phyloP scores from a whole-genome alignment of 441 rosid genomes.

The Adansonia gregorii region DNA sequence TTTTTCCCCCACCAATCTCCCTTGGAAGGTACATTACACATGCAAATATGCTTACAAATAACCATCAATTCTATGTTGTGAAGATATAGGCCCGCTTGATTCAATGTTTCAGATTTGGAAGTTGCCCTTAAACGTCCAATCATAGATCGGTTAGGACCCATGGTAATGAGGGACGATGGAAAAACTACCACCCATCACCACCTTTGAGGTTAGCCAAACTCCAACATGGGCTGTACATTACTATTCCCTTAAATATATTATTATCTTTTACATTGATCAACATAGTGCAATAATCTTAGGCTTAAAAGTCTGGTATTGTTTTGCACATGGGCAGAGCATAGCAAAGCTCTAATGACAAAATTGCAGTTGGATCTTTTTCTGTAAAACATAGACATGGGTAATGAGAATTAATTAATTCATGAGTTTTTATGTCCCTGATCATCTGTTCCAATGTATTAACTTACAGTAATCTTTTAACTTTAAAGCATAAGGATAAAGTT shows the following conservation, averaged over 20 bases:
- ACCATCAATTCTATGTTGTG: too few species aligned
- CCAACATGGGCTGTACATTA: too few species aligned
- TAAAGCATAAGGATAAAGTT: neutral
- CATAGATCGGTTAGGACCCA: slow-evolving; percentile 33
- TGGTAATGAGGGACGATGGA: slow-evolving; percentile 14
- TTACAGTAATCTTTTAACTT: too few species aligned
- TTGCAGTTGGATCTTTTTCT: neutral
- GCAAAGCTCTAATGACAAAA: slow-evolving; percentile 19
- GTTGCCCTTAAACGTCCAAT: slow-evolving; percentile 30
- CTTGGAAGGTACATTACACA: neutral
- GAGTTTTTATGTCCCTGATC: neutral
- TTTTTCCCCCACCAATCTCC: neutral
- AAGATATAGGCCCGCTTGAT: slow-evolving; percentile 21
- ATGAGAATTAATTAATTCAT: neutral
- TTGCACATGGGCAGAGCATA: too few species aligned
- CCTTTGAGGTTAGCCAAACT: too few species aligned
- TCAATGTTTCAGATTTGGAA: slow-evolving; percentile 34
- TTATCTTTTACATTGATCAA: slow-evolving; percentile 31
- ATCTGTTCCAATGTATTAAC: neutral
- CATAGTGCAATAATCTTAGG: slow-evolving; percentile 19
- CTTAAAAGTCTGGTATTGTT: neutral
- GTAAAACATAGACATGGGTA: neutral
- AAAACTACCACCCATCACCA: slow-evolving; percentile 11
- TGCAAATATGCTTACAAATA: neutral
- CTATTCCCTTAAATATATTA: slow-evolving; percentile 28